Percentiles rank a stretch among this genome's conserved stretches.
Conservation (phyloP, 768 basidiomycete genomes). For the button mushroom (Agaricus bisporus) region DNA sequence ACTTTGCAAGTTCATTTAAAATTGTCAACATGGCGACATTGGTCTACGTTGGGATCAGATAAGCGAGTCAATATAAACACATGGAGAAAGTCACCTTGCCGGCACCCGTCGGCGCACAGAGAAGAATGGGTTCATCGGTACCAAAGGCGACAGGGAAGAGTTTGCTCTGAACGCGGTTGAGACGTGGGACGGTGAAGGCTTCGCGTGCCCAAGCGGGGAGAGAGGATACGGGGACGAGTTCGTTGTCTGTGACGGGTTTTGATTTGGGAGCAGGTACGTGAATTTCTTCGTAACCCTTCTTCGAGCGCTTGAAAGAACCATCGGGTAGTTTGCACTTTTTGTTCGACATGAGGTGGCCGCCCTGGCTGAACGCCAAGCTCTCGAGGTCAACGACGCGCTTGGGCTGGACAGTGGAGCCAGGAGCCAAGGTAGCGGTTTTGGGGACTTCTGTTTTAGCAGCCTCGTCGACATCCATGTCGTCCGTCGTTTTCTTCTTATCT, state of each 20-base stretch:
- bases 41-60: conserved; percentile 49
- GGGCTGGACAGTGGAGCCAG: conserved; percentile 83
- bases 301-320: conserved; percentile 93
- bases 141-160: conserved; percentile 91
- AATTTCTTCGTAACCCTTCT: conserved; percentile 97
- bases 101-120: conserved; percentile 97
- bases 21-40: conserved; percentile 97
- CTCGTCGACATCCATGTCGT: conserved; percentile 79
- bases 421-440: conserved; percentile 80
- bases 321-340: conserved; percentile 98
- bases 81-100: conserved; percentile 73
- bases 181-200: conserved; percentile 75
- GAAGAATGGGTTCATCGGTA: conserved; percentile 88
- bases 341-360: conserved; percentile 96
- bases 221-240: conserved; percentile 63
- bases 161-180: conserved; percentile 93
- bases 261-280: conserved; percentile 92
- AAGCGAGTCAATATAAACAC: background rate
- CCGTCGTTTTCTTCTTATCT: conserved; percentile 35
- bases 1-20: conserved; percentile 83
- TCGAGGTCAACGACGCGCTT: conserved; percentile 85
- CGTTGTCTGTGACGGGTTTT: conserved; percentile 53
- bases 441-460: conserved; percentile 45
- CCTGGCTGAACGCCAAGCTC: conserved; percentile 93
- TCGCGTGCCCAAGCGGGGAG: conserved; percentile 84